Evolutionary conservation across 2,329 filamentous ascomycete species (phyloP).

Genomic region (Ophiosphaerella herpotricha): DNA sequence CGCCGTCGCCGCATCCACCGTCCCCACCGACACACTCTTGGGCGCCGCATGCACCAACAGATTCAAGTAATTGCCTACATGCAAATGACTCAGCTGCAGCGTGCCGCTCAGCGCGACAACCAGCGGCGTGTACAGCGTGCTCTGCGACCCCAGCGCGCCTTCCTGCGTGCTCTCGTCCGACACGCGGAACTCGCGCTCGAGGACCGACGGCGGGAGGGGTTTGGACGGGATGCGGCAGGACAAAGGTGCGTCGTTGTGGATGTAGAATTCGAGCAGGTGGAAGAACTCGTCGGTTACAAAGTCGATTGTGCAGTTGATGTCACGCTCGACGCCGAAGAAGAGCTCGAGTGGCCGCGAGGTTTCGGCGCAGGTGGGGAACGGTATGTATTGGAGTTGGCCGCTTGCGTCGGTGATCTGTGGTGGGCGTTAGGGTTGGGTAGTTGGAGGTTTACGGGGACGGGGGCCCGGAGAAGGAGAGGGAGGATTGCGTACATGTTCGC

Average conservation of each 20-base stretch:
- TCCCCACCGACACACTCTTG: slow-evolving; percentile 61
- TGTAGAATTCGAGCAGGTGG: slow-evolving; percentile 92
- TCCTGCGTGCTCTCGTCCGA: slow-evolving; percentile 47
- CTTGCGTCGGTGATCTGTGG: slow-evolving; percentile 70
- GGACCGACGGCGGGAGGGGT: slow-evolving; percentile 58
- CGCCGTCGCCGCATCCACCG: slow-evolving; percentile 83
- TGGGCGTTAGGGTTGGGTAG: neutral
- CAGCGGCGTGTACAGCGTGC: slow-evolving; percentile 70
- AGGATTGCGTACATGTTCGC: slow-evolving; percentile 67
- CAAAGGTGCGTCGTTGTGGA: slow-evolving; percentile 93
- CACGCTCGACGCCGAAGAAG: slow-evolving; percentile 78
- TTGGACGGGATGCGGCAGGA: slow-evolving; percentile 86
- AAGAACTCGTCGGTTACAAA: slow-evolving; percentile 80
- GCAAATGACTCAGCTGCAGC: slow-evolving; percentile 80
- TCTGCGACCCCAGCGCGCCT: slow-evolving; percentile 42
- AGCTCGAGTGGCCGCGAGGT: slow-evolving; percentile 82
- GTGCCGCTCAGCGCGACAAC: slow-evolving; percentile 89
- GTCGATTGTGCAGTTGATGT: slow-evolving; percentile 82
- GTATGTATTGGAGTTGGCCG: slow-evolving; percentile 87
- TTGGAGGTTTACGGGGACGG: neutral
- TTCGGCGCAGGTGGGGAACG: slow-evolving; percentile 89
- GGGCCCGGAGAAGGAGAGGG: neutral
- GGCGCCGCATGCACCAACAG: slow-evolving; percentile 77
- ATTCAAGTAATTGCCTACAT: slow-evolving; percentile 88
- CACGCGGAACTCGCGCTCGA: slow-evolving; percentile 36